A percentile compares a stretch with the other conserved stretches of the same genome.
These are phyloP conservation scores for Candida glucosophila DNA, from an alignment of 1,139 yeast species.

Conservation along the genomic window DNA sequence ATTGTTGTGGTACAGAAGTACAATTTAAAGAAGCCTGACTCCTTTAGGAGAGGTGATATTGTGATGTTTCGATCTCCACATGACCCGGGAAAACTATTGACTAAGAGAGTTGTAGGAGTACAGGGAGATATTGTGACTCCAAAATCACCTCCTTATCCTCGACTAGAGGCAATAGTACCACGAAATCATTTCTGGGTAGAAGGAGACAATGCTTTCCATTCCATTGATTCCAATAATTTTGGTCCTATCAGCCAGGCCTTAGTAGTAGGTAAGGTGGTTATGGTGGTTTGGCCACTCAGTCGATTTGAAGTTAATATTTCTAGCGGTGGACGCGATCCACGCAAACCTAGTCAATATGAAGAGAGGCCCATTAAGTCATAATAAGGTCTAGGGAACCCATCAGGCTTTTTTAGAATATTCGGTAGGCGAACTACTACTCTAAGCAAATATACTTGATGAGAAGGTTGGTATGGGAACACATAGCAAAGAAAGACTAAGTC, in stretches of 20 bases:
- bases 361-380: constrained; percentile 1
- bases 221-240: constrained; percentile 74
- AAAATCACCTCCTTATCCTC: constrained; percentile 54
- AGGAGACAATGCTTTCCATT: constrained; percentile 81
- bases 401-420: too few species aligned
- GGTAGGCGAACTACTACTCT: constrained; percentile 1
- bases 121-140: constrained; percentile 65
- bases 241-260: constrained; percentile 81
- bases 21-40: constrained; percentile 38
- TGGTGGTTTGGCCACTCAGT: constrained; percentile 59
- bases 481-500: too few species aligned
- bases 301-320: constrained; percentile 37
- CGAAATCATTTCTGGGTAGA: constrained; percentile 88
- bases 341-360: too few species aligned
- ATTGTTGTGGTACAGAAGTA: constrained; percentile 66
- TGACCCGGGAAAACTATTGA: constrained; percentile 63
- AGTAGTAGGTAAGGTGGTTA: constrained; percentile 63
- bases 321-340: constrained; percentile 8
- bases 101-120: constrained; percentile 69
- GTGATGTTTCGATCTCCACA: constrained; percentile 71
- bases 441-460: constrained; percentile 2
- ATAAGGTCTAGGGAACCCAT: too few species aligned
- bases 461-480: too few species aligned
- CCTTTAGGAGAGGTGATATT: constrained; percentile 58
- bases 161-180: constrained; percentile 53